Percentiles rank a stretch among this genome's conserved stretches.
These are phyloP conservation scores for Daldinia vernicosa DNA, from an alignment of 495 filamentous ascomycete species.

Conservation along the genomic window DNA sequence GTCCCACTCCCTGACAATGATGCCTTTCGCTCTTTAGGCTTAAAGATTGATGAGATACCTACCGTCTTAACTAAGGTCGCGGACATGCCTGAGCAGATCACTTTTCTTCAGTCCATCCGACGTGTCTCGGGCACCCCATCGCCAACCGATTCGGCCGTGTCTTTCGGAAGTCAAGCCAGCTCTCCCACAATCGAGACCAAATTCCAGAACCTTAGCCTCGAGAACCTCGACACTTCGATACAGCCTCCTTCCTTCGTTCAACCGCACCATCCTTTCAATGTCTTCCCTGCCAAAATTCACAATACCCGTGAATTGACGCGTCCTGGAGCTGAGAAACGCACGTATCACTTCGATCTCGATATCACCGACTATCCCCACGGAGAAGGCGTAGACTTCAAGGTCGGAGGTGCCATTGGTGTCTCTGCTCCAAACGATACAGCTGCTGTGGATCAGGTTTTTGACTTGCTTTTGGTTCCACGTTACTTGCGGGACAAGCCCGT, in stretches of 20 bases:
- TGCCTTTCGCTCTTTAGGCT: conserved; percentile 78
- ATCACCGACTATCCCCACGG: conserved; percentile 94
- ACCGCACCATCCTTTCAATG: conserved; percentile 92
- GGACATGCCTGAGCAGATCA: conserved; percentile 76
- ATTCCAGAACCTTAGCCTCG: conserved; percentile 47
- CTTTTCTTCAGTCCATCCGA: conserved; percentile 66
- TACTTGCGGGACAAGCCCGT: conserved; percentile 84
- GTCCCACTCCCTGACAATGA: conserved; percentile 81
- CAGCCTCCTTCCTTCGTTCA: conserved; percentile 90
- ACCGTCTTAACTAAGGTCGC: conserved; percentile 74
- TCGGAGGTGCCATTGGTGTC: conserved; percentile 94
- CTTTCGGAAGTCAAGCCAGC: conserved; percentile 36
- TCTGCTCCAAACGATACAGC: conserved; percentile 83
- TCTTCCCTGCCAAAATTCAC: conserved; percentile 85
- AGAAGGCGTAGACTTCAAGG: conserved; percentile 89
- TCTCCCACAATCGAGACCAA: conserved; percentile 24
- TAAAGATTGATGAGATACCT: conserved; percentile 79
- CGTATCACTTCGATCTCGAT: conserved; percentile 96
- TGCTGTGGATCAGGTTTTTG: conserved; percentile 83
- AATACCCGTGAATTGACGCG: conserved; percentile 86
- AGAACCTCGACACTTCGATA: conserved; percentile 57
- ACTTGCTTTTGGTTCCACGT: conserved; percentile 78
- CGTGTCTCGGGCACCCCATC: conserved; percentile 48
- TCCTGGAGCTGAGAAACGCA: conserved; percentile 93
- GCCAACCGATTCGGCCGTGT: conserved; percentile 51